Evolutionary conservation across 306 rosid species (phyloP).

Genomic region (Pterocarpus santalinus): DNA sequence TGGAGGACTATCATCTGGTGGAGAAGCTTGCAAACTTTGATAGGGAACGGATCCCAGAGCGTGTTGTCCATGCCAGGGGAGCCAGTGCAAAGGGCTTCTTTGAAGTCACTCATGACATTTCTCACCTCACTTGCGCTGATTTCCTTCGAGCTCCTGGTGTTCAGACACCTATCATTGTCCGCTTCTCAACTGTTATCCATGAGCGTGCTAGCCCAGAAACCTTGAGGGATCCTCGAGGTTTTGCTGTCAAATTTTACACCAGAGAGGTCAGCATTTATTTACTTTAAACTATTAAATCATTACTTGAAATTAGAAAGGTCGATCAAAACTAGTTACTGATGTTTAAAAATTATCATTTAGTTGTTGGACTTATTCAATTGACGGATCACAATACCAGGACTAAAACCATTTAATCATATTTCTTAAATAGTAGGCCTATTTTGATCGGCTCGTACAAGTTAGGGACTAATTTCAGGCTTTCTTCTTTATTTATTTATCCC

Average conservation of each 20-base stretch:
- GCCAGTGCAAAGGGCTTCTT: slow-evolving; percentile 99
- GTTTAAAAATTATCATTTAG: too few species aligned
- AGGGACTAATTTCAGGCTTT: too few species aligned
- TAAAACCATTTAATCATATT: too few species aligned
- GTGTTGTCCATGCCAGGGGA: slow-evolving; percentile 98
- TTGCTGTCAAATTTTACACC: slow-evolving; percentile 89
- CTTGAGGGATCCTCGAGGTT: slow-evolving; percentile 87
- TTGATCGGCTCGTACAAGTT: too few species aligned
- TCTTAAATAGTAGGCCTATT: too few species aligned
- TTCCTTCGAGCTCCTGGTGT: slow-evolving; percentile 96
- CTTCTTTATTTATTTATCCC: too few species aligned
- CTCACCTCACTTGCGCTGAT: slow-evolving; percentile 91
- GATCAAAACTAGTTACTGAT: too few species aligned
- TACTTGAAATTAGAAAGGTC: too few species aligned
- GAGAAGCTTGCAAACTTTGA: slow-evolving; percentile 92
- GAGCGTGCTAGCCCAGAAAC: slow-evolving; percentile 99
- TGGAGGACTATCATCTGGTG: slow-evolving; percentile 94
- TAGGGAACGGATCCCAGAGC: slow-evolving; percentile 91
- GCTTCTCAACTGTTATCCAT: slow-evolving; percentile 94
- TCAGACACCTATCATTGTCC: slow-evolving; percentile 94
- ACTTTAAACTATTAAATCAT: too few species aligned
- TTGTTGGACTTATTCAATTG: too few species aligned
- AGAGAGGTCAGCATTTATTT: slow-evolving; percentile 55
- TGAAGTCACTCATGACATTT: slow-evolving; percentile 91
- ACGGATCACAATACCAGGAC: too few species aligned